Conservation (phyloP, 2,329 filamentous ascomycete genomes). For the Amphichorda felina region DNA sequence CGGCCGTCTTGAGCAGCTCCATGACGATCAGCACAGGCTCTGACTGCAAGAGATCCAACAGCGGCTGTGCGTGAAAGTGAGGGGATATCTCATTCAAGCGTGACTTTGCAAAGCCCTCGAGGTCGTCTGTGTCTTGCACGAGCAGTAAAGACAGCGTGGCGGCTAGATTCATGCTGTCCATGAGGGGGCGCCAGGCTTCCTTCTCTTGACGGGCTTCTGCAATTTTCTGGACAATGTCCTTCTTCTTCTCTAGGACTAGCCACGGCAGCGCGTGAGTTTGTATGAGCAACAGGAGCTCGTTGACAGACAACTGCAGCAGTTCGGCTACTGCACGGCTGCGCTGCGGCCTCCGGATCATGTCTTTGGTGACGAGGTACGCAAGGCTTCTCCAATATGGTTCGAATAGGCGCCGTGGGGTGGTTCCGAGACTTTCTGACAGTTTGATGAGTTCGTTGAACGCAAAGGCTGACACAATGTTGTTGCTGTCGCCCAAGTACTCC, state of each 20-base stretch:
- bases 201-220: constrained; percentile 63
- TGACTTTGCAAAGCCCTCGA: constrained; percentile 56
- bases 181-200: constrained; percentile 43
- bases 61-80: constrained; percentile 53
- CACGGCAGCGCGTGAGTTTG: constrained; percentile 78
- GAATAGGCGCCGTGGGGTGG: constrained; percentile 58
- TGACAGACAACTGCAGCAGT: constrained; percentile 62
- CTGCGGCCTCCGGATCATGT: constrained; percentile 70
- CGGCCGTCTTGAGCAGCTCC: constrained; percentile 71
- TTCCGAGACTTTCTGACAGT: constrained; percentile 53
- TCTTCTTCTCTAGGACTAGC: constrained; percentile 67
- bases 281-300: constrained; percentile 62
- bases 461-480: constrained; percentile 65
- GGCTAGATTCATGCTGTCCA: constrained; percentile 44
- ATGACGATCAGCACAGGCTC: constrained; percentile 68
- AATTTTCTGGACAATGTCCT: constrained; percentile 70
- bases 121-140: constrained; percentile 40
- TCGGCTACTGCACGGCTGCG: constrained; percentile 72
- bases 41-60: constrained; percentile 58
- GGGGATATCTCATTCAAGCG: constrained; percentile 57
- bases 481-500: constrained; percentile 76
- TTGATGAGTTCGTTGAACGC: constrained; percentile 74
- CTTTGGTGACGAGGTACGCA: constrained; percentile 71
- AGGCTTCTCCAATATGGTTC: constrained; percentile 83
- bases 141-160: constrained; percentile 48